Evolutionary conservation across 148 eudicot genomes (phyloP), one percentile per base, ranked within the genome.

Genomic region (Cornus kousa): DNA sequence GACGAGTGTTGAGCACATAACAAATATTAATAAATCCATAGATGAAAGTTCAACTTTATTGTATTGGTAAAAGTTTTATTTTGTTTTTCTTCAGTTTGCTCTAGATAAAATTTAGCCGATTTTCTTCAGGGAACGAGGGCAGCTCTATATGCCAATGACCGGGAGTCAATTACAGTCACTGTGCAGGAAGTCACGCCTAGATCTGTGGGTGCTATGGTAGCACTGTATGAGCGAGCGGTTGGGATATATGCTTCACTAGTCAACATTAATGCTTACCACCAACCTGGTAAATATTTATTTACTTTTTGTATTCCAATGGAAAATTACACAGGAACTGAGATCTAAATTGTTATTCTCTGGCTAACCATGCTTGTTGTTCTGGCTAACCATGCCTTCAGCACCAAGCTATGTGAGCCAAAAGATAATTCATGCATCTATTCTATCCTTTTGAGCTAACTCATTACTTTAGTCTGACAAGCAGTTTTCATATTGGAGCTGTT

Each of bases 111-210:
- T 72, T 68, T 71, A 76, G 79, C 50, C 55, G 57, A 74, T 14
- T 80, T 70, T 85, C 50, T 83, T 72, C 88, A 97, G 99, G 99
- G 99, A 69, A 97, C 99, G 81, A 91, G 99, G 81, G 91, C 98
- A 80, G 99, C 99, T 78, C 88, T 97, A 10, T 97, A 97, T 86
- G 84, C 95, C 69, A 97, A 97, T 88, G 82, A 92, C 40, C 87
- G 99, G 74, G 99, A 96, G 84, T 96, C 99, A 43, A 88, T 96
- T 9, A 92, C 98, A 23, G 99, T 96, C 68, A 94, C 97, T 24
- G 95, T 96, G 73, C 85, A 96, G 86, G 98, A 96, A 88, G 99
- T 96, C 91, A 94, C 95, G 76, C 97, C 99, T 14, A 91, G 95
- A 77, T 86, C 99, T 24, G 98, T 96, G 43, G 99, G 99, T 77